These are phyloP conservation scores for Aspergillus affinis DNA, from an alignment of 495 filamentous ascomycete genomes.

Conservation along the genomic window DNA sequence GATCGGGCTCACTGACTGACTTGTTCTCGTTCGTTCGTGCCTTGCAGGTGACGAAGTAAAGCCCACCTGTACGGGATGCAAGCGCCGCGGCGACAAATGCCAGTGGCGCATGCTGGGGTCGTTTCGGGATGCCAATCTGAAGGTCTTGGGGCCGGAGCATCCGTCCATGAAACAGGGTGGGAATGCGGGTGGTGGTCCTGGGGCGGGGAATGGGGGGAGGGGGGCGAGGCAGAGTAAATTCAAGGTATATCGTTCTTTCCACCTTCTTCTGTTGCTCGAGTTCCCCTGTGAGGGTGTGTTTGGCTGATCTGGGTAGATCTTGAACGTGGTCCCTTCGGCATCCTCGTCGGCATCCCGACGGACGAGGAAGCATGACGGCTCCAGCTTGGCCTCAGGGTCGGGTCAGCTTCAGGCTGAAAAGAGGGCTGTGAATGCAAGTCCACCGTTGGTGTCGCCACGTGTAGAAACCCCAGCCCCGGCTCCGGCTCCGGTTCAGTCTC, in stretches of 20 bases:
- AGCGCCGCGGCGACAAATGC: constrained; percentile 30
- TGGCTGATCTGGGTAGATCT: constrained; percentile 12
- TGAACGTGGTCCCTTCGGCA: constrained; percentile 16
- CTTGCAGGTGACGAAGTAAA: constrained; percentile 29
- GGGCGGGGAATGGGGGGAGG: neutral
- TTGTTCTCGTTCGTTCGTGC: neutral
- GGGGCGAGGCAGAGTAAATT: constrained; percentile 30
- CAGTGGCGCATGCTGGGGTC: constrained; percentile 36
- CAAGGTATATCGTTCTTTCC: constrained; percentile 20
- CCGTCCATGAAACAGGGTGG: constrained; percentile 32
- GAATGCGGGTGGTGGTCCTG: neutral
- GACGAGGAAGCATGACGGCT: no score
- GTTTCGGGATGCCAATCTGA: constrained; percentile 36
- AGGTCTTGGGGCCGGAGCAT: constrained; percentile 30
- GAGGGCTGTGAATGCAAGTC: neutral
- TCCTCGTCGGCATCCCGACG: neutral
- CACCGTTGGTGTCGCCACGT: neutral
- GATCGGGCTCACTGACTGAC: neutral
- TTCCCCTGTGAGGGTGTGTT: neutral
- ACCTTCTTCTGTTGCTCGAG: neutral
- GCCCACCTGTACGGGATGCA: constrained; percentile 33
- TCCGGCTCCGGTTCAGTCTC: neutral
- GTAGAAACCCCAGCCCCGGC: neutral
- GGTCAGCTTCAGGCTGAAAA: neutral
- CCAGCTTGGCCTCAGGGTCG: neutral